A percentile compares a stretch with the other conserved stretches of the same genome.
phyloP scores from a whole-genome alignment of 345 rosid genomes.

The Aquilaria yunnanensis region DNA sequence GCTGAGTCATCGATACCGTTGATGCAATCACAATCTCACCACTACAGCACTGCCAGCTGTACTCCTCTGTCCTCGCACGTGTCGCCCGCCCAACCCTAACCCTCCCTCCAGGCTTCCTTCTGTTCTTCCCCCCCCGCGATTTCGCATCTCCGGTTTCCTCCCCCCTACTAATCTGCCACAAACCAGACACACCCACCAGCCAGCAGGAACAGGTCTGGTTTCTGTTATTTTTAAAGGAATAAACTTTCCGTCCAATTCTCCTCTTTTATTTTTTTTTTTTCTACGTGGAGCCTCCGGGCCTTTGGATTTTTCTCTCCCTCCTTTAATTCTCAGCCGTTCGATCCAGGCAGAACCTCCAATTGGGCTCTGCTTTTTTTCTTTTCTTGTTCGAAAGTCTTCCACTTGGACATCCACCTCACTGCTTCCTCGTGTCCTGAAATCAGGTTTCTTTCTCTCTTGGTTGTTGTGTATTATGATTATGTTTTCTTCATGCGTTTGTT shows the following conservation, averaged over 20 bases:
- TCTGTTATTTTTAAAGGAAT: not conserved
- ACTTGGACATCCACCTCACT: constrained; percentile 59
- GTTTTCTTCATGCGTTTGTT: not conserved
- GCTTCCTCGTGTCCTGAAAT: constrained; percentile 27
- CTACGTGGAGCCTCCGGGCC: constrained; percentile 12
- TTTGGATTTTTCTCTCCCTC: constrained; percentile 4
- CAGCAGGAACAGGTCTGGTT: too few species aligned
- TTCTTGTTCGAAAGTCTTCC: constrained; percentile 20
- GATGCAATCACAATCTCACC: constrained; percentile 35
- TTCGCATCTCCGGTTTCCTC: constrained; percentile 3
- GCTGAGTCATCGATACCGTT: constrained; percentile 16
- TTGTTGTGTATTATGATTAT: not conserved
- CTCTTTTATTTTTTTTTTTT: constrained; percentile 3
- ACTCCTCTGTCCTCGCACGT: constrained; percentile 47
- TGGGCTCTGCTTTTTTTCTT: constrained; percentile 1
- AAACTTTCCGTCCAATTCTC: not conserved
- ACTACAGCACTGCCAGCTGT: constrained; percentile 65
- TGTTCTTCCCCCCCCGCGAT: not conserved
- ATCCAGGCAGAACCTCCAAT: constrained; percentile 15
- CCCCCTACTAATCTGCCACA: not conserved
- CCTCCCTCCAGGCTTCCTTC: constrained; percentile 12
- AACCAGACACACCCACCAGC: not conserved
- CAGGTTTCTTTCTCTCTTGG: constrained; percentile 14
- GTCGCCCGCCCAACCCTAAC: constrained; percentile 63
- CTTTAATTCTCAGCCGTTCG: constrained; percentile 33